These are phyloP conservation scores for Aspergillus bombycis DNA, from an alignment of 2,329 filamentous ascomycete species.

Conservation along the genomic window DNA sequence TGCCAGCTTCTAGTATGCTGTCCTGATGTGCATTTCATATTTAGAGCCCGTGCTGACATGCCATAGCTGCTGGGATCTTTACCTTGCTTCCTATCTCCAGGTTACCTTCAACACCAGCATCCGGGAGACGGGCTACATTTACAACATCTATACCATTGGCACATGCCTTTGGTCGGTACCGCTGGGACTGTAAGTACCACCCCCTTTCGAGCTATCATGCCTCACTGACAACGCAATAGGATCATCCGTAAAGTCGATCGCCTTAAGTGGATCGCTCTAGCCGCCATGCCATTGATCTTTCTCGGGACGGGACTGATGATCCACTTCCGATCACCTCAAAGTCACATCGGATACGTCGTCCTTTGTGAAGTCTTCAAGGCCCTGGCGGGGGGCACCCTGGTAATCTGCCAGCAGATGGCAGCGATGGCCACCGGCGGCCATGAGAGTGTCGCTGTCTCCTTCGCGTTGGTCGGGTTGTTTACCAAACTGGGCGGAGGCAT, in stretches of 20 bases:
- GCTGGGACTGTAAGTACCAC: slow-evolving; percentile 16
- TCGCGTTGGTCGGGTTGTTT: slow-evolving; percentile 26
- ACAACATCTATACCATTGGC: slow-evolving; percentile 28
- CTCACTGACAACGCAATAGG: background rate
- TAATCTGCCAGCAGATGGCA: slow-evolving; percentile 27
- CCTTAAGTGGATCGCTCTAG: slow-evolving; percentile 25
- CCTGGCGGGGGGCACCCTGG: slow-evolving; percentile 23
- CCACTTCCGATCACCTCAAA: slow-evolving; percentile 24
- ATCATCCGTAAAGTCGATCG: slow-evolving; percentile 22
- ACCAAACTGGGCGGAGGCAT: slow-evolving; percentile 26
- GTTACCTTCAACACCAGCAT: slow-evolving; percentile 27
- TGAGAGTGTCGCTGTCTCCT: slow-evolving; percentile 26
- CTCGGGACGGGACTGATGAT: slow-evolving; percentile 28
- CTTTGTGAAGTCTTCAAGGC: slow-evolving; percentile 28
- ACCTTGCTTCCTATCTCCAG: slow-evolving; percentile 30
- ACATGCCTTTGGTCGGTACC: slow-evolving; percentile 24
- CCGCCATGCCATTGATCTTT: slow-evolving; percentile 24
- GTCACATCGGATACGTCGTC: slow-evolving; percentile 22
- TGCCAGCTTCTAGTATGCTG: slow-evolving; percentile 11
- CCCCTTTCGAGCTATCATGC: background rate
- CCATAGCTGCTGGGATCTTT: slow-evolving; percentile 17
- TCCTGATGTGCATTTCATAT: background rate
- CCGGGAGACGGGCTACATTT: slow-evolving; percentile 27
- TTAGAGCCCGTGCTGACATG: background rate
- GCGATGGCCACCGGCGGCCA: slow-evolving; percentile 26